These are phyloP conservation scores for Nakazawaea peltata DNA, from an alignment of 805 yeast genomes.

Conservation along the genomic window DNA sequence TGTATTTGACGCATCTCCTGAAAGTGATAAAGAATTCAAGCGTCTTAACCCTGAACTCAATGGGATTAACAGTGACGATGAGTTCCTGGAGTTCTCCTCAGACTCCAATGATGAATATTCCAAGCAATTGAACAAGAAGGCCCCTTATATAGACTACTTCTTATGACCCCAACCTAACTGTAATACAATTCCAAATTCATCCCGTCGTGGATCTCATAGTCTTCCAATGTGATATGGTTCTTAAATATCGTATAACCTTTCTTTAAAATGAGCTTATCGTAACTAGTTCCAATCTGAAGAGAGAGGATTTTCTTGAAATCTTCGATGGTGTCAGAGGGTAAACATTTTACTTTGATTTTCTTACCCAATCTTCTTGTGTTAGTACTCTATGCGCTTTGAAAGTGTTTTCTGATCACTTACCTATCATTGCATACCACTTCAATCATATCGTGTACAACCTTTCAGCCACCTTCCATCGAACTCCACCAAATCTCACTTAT, in stretches of 20 bases:
- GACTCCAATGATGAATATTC: conserved; percentile 1
- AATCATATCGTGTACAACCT: no score
- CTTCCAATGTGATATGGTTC: conserved; percentile 88
- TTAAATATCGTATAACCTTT: conserved; percentile 81
- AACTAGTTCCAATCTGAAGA: conserved; percentile 71
- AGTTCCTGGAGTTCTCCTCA: conserved; percentile 10
- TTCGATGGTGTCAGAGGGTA: conserved; percentile 77
- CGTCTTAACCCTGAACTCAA: conserved; percentile 12
- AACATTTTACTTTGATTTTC: conserved; percentile 80
- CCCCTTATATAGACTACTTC: conserved; percentile 33
- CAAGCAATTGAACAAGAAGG: conserved; percentile 16
- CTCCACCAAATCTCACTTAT: no score
- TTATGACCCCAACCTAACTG: conserved; percentile 36
- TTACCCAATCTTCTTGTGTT: conserved; percentile 59
- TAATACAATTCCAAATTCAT: conserved; percentile 81
- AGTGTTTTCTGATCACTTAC: conserved; percentile 19
- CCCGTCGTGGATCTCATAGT: conserved; percentile 89
- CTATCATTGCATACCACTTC: conserved; percentile 69
- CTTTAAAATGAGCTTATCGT: conserved; percentile 62
- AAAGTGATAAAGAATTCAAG: conserved; percentile 56
- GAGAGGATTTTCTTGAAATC: conserved; percentile 84
- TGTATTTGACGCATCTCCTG: conserved; percentile 96
- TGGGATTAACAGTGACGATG: conserved; percentile 7
- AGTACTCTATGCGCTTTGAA: conserved; percentile 10
- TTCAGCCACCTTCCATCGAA: no score